These are phyloP conservation scores for Salix arbutifolia DNA, from an alignment of 345 rosid species.

Conservation along the genomic window DNA sequence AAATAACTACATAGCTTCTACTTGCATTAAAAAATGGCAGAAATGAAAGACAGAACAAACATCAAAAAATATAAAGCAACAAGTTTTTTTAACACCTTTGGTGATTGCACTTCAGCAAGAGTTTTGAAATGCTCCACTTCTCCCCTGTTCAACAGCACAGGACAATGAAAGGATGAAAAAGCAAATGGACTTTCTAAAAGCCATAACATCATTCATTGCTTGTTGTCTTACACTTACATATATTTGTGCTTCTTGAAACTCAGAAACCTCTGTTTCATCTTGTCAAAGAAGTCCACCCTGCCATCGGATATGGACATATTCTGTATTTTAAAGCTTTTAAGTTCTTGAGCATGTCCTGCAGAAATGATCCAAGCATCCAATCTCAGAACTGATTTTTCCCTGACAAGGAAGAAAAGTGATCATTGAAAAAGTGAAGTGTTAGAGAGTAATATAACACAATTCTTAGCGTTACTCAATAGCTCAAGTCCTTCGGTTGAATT, in stretches of 20 bases:
- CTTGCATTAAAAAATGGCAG: neutral
- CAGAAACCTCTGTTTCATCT: slow-evolving; percentile 52
- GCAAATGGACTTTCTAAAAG: neutral
- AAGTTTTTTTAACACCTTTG: slow-evolving; percentile 20
- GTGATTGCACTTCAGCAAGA: slow-evolving; percentile 22
- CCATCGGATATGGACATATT: slow-evolving; percentile 7
- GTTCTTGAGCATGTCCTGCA: slow-evolving; percentile 16
- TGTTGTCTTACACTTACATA: slow-evolving; percentile 32
- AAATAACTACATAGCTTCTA: neutral
- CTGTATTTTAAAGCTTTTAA: slow-evolving; percentile 8
- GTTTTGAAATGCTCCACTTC: slow-evolving; percentile 16
- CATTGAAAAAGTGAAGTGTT: neutral
- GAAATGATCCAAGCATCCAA: slow-evolving; percentile 16
- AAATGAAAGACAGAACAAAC: neutral
- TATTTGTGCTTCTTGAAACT: slow-evolving; percentile 52
- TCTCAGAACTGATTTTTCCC: slow-evolving; percentile 4
- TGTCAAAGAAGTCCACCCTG: slow-evolving; percentile 29
- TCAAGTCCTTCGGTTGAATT: too few relatives aligned
- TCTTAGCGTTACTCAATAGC: too few relatives aligned
- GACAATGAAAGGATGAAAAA: neutral
- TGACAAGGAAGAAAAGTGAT: neutral
- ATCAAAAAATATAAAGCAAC: neutral
- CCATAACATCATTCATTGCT: neutral
- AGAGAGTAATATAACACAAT: neutral
- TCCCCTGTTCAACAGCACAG: slow-evolving; percentile 8